Base-by-base conservation (phyloP, 2,329 filamentous ascomycete genomes). In the Aspergillus ochraceus region DNA sequence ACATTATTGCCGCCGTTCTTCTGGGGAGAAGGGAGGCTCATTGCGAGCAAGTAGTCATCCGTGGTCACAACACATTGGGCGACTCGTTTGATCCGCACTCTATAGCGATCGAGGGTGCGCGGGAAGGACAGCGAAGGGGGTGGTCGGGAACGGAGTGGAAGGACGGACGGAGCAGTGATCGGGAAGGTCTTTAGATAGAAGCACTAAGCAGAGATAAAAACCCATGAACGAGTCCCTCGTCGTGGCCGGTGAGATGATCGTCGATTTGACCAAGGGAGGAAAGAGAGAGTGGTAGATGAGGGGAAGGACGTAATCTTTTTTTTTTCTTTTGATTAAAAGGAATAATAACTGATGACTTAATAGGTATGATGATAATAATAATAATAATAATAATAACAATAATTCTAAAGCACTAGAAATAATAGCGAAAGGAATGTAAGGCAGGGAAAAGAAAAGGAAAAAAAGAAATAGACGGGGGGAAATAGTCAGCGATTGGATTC, bases 1-100 rank as follows among this genome's bases (percentile, higher is more conserved):
- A 68, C 60, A 66, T 63, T 70, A 64, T 67, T 71, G 66, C 68
- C 69, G 62, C 64, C 66, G 60, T 75, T 76, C 67, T 71, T 72
- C 66, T 69, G 69, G 57, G 74, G 68, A 69, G 74, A 75, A 68
- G 71, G 69, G 58, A 66, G 67, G 73, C 74, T 76, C 74, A 77
- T 77, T 61, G 69, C 74, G 72, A 76, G 73, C 74, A 66, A 66
- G 51, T 64, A 54, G 51, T 73, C 68, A 74, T 66, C 70, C 68
- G 71, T 69, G 66, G 52, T 70, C 71, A 67, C 68, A 63, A 68
- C 67, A 70, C 73, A 76, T 76, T 68, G 66, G 69, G 68, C 59
- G 67, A 51, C 56, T 57, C 60, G 39, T 45, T 46, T 26, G 32
- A 29, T 30, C 20, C 39, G 45, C 29, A n/a, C 49, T 54, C 60